phyloP scores from a whole-genome alignment of 176 grass and related monocot genomes.

The Lolium perenne region DNA sequence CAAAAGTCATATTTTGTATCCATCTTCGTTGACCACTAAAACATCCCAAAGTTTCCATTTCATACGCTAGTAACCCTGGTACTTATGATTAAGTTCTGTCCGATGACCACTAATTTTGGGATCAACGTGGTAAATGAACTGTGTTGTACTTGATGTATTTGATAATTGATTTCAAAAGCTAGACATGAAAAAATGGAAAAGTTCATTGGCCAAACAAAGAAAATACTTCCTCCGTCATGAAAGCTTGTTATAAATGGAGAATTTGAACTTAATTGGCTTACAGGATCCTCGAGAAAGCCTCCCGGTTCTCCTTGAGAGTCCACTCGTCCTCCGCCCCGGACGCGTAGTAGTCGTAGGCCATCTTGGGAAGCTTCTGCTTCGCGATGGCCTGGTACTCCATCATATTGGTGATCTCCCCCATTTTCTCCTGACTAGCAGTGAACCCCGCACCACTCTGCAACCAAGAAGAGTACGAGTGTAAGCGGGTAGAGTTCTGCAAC shows the following conservation, averaged over 20 bases:
- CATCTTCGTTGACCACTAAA: not conserved
- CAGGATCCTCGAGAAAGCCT: conserved; percentile 91
- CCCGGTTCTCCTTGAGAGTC: conserved; percentile 89
- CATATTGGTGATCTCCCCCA: conserved; percentile 80
- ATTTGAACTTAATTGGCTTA: conserved; percentile 30
- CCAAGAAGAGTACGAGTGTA: conserved; percentile 5
- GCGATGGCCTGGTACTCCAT: conserved; percentile 82
- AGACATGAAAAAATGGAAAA: not conserved
- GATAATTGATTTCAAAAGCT: not conserved
- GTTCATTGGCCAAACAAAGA: not conserved
- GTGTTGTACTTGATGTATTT: not conserved
- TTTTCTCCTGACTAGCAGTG: not conserved
- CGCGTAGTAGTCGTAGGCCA: conserved; percentile 82
- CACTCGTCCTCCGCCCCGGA: conserved; percentile 91
- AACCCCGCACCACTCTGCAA: conserved; percentile 32
- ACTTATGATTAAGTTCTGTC: not conserved
- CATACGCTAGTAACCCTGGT: not conserved
- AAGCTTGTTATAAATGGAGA: not conserved
- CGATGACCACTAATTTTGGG: not conserved
- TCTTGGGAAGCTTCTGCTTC: conserved; percentile 83
- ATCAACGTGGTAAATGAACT: not conserved
- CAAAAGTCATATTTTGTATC: not conserved
- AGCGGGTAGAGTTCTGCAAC: not conserved
- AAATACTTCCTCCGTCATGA: not conserved
- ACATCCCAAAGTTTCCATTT: not conserved